Evolutionary conservation across 2,329 filamentous ascomycete species (phyloP).

Genomic region (Penicillium sp.): DNA sequence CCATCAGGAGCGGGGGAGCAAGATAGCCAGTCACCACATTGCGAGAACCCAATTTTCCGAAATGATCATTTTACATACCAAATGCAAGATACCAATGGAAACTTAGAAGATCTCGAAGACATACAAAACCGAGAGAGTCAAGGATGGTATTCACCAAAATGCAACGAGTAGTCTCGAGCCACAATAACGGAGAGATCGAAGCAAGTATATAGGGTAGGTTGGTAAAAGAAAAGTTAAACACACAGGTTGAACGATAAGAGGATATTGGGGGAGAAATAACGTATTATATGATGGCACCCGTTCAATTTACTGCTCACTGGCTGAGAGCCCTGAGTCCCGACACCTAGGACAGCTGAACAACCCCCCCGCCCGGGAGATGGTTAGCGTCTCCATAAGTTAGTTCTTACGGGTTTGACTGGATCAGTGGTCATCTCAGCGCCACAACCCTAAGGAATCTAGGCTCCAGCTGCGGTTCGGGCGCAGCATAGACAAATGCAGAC

Average conservation of each 20-base stretch:
- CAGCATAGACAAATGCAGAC: conserved; percentile 6
- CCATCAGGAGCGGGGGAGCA: neutral
- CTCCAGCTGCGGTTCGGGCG: conserved; percentile 4
- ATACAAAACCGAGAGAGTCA: neutral
- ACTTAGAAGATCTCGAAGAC: neutral
- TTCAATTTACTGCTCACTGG: neutral
- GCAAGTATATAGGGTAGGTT: neutral
- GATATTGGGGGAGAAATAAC: conserved; percentile 9
- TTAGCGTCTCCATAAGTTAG: conserved; percentile 5
- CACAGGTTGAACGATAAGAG: conserved; percentile 2
- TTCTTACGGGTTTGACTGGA: conserved; percentile 5
- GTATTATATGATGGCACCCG: conserved; percentile 16
- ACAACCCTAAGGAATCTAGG: conserved; percentile 11
- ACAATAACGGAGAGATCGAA: neutral
- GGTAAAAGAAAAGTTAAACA: neutral
- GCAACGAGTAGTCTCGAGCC: too few species aligned
- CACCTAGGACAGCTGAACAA: conserved; percentile 12
- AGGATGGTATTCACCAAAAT: neutral
- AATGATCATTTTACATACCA: neutral
- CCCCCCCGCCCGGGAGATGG: conserved; percentile 13
- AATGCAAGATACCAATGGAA: neutral
- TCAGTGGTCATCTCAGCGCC: conserved; percentile 13
- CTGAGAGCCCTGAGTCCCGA: neutral
- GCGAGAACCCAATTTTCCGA: neutral
- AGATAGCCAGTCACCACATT: neutral